Evolutionary conservation across 2,329 filamentous ascomycete species (phyloP).

Genomic region (Fusarium sp.): DNA sequence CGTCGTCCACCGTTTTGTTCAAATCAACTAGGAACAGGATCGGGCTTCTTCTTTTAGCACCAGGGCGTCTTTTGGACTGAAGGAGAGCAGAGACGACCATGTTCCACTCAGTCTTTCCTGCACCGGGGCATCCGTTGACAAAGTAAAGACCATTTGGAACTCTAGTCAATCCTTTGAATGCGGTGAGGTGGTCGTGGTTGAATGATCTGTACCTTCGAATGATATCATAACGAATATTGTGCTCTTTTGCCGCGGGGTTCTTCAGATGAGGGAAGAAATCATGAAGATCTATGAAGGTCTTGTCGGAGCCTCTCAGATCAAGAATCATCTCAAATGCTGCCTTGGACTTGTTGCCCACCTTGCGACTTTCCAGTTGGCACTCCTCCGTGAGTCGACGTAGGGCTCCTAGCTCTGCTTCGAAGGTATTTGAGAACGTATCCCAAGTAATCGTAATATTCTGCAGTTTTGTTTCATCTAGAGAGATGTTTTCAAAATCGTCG

Average conservation of each 20-base stretch:
- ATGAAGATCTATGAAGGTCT: slow-evolving; percentile 43
- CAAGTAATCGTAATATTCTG: slow-evolving; percentile 47
- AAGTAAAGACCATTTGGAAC: slow-evolving; percentile 59
- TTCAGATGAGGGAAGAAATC: slow-evolving; percentile 50
- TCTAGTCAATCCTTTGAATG: slow-evolving; percentile 50
- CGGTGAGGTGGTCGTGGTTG: slow-evolving; percentile 53
- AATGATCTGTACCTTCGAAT: slow-evolving; percentile 49
- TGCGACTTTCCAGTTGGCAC: slow-evolving; percentile 30
- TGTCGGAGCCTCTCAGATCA: slow-evolving; percentile 44
- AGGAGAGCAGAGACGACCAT: slow-evolving; percentile 56
- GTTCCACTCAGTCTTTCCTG: slow-evolving; percentile 62
- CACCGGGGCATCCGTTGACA: slow-evolving; percentile 60
- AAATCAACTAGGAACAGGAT: slow-evolving; percentile 61
- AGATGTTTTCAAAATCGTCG: slow-evolving; percentile 30
- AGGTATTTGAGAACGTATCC: slow-evolving; percentile 47
- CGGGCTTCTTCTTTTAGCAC: slow-evolving; percentile 44
- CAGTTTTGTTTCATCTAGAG: slow-evolving; percentile 20
- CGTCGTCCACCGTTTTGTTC: slow-evolving; percentile 60
- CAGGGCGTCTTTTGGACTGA: slow-evolving; percentile 47
- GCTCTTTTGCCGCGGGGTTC: slow-evolving; percentile 37
- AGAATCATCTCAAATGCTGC: slow-evolving; percentile 51
- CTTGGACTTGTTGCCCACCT: slow-evolving; percentile 18
- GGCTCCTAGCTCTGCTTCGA: slow-evolving; percentile 51
- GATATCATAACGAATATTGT: slow-evolving; percentile 44
- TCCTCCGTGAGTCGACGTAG: slow-evolving; percentile 42